Percentiles rank a stretch among this genome's conserved stretches.
Evolutionary conservation across 2,329 filamentous ascomycete genomes (phyloP).

Genomic region (Ophiostoma himal-ulmi): DNA sequence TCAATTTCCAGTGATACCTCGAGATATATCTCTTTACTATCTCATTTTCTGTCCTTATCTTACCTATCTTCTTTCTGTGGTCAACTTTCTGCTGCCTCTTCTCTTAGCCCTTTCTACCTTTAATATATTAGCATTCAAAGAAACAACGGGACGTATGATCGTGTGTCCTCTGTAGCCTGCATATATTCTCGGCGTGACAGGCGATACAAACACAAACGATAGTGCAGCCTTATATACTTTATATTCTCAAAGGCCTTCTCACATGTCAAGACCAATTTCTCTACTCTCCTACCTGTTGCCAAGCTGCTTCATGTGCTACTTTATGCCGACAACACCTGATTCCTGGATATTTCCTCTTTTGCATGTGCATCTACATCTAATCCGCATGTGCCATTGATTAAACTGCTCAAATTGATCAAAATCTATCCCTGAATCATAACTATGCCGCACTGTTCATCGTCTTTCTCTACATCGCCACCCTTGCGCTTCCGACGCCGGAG

Average conservation of each 20-base stretch:
- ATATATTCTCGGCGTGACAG: too few relatives aligned
- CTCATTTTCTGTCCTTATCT: not conserved
- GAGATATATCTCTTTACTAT: not conserved
- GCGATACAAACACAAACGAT: not conserved
- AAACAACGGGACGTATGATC: not conserved
- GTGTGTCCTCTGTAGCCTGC: too few relatives aligned
- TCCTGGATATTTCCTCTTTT: not conserved
- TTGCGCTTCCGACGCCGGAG: not conserved
- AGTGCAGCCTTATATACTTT: not conserved
- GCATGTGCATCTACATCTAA: not conserved
- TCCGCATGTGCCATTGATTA: not conserved
- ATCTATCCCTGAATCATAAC: not conserved
- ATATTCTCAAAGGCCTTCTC: not conserved
- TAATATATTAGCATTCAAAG: not conserved
- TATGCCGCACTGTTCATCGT: not conserved
- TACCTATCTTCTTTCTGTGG: not conserved
- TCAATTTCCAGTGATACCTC: constrained; percentile 10
- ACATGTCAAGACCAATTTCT: not conserved
- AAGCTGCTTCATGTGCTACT: not conserved
- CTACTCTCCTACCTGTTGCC: not conserved
- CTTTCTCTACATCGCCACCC: not conserved
- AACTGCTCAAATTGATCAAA: not conserved
- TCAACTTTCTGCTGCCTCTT: too few relatives aligned
- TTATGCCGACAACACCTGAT: not conserved
- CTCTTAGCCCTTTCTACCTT: not conserved